Evolutionary conservation across 2,329 filamentous ascomycete species (phyloP).

Genomic region (Fonsecaea pedrosoi): DNA sequence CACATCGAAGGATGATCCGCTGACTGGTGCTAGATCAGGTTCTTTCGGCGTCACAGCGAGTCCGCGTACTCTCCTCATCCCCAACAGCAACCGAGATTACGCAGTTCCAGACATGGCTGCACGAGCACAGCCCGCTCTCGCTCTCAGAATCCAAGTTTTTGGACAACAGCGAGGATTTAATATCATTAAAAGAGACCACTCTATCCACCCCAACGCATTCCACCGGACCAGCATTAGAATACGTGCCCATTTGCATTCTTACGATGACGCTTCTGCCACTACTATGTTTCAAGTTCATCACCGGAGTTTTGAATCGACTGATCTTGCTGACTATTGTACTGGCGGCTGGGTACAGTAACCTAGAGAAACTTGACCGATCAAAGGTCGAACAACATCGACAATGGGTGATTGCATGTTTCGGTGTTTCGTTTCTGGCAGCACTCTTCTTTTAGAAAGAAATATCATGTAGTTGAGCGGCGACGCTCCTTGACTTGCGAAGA

Average conservation of each 20-base stretch:
- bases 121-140: constrained; percentile 57
- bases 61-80: constrained; percentile 27
- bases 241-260: constrained; percentile 31
- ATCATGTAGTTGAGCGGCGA: constrained; percentile 12
- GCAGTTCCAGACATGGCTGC: constrained; percentile 62
- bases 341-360: constrained; percentile 28
- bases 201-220: constrained; percentile 6
- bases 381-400: constrained; percentile 32
- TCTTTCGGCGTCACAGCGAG: constrained; percentile 39
- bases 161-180: constrained; percentile 55
- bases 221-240: constrained; percentile 9
- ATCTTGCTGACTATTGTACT: constrained; percentile 35
- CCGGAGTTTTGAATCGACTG: constrained; percentile 35
- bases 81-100: constrained; percentile 38
- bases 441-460: constrained; percentile 26
- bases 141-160: constrained; percentile 61
- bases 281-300: constrained; percentile 37
- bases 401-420: constrained; percentile 35
- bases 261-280: constrained; percentile 35
- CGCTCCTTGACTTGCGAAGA: constrained; percentile 8
- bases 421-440: constrained; percentile 33
- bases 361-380: constrained; percentile 31
- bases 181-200: constrained; percentile 29
- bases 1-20: background rate
- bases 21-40: constrained; percentile 39